Base-by-base conservation (phyloP, 2,329 filamentous ascomycete genomes). In the Nannizzia gypsea region DNA sequence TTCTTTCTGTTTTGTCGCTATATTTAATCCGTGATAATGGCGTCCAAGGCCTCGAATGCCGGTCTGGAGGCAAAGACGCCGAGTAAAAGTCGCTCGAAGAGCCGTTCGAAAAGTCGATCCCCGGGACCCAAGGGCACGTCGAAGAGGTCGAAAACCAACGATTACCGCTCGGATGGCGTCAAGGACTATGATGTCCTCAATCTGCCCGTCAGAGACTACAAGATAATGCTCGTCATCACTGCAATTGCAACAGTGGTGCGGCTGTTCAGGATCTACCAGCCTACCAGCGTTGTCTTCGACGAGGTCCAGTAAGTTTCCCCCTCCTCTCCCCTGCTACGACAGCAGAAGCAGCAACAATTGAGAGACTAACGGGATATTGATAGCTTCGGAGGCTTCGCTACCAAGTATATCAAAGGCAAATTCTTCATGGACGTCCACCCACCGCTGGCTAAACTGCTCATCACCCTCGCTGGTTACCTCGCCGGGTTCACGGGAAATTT, bases 371-470 rank as follows among this genome's bases (percentile, higher is more conserved):
- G 8, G 31, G 38, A 59, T 31, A 60, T 56, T 26, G 64, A 65
- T 69, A 96, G 90, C 77, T 99, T 99, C 74, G 93, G 93, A 73
- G 93, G 93, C 56, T 99, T 99, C 72, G 93, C 93, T 65, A 90
- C 88, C 68, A 99, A 99, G 76, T 99, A 99, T 75, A 97, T 99
- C 81, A 97, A 99, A 80, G 93, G 93, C 70, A 87, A 82, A 73
- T 99, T 99, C 82, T 99, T 99, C 76, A 99, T 99, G 93, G 93
- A 99, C 72, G 93, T 99, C n/a, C 93, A 99, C 72, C 93, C 93
- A 34, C 93, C 93, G 52, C 81, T 99, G 62, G 93, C 93, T 66
- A 99, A 99, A 80, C 84, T 99, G 72, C 85, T 99, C 66, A 92
- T 99, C 69, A 95, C 93, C 58, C 83, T 99, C 62, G 90, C 91